Evolutionary conservation across 176 grass and related monocot genomes (phyloP).

Genomic region (Musa beccarii): DNA sequence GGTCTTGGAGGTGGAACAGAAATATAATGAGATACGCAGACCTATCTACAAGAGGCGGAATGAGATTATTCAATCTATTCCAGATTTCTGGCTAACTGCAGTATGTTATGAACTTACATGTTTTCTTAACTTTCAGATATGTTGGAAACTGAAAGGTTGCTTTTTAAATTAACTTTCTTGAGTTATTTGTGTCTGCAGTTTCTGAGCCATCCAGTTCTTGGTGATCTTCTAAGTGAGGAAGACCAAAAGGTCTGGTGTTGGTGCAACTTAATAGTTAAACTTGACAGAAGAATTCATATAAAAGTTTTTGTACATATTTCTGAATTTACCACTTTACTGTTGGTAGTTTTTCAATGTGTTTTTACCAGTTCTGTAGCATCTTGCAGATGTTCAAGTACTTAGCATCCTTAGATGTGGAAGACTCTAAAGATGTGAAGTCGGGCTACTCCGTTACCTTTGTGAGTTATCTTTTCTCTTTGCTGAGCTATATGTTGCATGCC

Average conservation of each 20-base stretch:
- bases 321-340: too few species aligned
- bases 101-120: slow-evolving; percentile 31
- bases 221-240: slow-evolving; percentile 61
- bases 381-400: slow-evolving; percentile 84
- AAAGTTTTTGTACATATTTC: neutral
- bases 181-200: slow-evolving; percentile 45
- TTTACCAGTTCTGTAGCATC: neutral
- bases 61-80: slow-evolving; percentile 69
- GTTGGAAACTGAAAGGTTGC: neutral
- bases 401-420: slow-evolving; percentile 73
- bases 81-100: slow-evolving; percentile 85
- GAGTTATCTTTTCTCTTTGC: slow-evolving; percentile 18
- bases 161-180: neutral
- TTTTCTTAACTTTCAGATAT: slow-evolving; percentile 2
- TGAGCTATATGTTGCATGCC: neutral
- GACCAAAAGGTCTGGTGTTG: slow-evolving; percentile 50
- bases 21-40: slow-evolving; percentile 74
- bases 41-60: slow-evolving; percentile 57
- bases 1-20: slow-evolving; percentile 87
- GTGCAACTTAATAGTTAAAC: neutral
- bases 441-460: slow-evolving; percentile 86
- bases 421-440: slow-evolving; percentile 72
- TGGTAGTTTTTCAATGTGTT: neutral
- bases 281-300: neutral
- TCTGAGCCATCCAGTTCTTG: slow-evolving; percentile 71